These are phyloP conservation scores for Huntiella decipiens DNA, from an alignment of 2,329 filamentous ascomycete genomes.

Conservation along the genomic window DNA sequence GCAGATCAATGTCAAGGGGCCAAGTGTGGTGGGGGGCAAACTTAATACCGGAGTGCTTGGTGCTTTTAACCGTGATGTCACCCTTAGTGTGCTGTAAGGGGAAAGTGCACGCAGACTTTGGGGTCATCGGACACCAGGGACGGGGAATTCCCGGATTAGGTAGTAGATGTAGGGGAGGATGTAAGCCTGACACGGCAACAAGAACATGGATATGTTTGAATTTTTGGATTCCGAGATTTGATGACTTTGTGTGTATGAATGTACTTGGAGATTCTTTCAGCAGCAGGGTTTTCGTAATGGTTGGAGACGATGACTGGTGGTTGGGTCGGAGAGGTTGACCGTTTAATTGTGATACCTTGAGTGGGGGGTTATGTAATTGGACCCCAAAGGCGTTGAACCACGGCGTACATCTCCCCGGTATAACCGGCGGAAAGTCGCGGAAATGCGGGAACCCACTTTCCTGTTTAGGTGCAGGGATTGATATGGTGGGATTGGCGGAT, in stretches of 20 bases:
- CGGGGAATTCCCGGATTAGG: neutral
- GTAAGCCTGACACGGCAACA: neutral
- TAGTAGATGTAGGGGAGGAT: neutral
- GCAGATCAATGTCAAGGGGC: constrained; percentile 7
- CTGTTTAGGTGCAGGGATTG: no score
- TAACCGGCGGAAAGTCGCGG: neutral
- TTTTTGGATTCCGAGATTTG: no score
- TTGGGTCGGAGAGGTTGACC: no score
- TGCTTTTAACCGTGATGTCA: constrained; percentile 52
- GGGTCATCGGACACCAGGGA: neutral
- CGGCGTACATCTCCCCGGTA: neutral
- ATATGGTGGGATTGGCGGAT: neutral
- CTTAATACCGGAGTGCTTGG: constrained; percentile 44
- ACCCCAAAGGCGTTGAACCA: neutral
- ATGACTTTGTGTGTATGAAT: no score
- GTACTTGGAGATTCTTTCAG: no score
- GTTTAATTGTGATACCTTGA: no score
- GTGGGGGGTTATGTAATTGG: no score
- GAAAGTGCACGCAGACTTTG: neutral
- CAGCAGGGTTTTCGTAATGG: no score
- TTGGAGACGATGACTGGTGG: no score
- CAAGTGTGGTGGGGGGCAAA: constrained; percentile 48
- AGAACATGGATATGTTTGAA: neutral
- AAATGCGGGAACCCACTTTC: no score
- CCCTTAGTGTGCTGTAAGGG: constrained; percentile 36